These are phyloP conservation scores for Plasmodium gallinaceum DNA, from an alignment of 169 alveolate species.

Conservation along the genomic window DNA sequence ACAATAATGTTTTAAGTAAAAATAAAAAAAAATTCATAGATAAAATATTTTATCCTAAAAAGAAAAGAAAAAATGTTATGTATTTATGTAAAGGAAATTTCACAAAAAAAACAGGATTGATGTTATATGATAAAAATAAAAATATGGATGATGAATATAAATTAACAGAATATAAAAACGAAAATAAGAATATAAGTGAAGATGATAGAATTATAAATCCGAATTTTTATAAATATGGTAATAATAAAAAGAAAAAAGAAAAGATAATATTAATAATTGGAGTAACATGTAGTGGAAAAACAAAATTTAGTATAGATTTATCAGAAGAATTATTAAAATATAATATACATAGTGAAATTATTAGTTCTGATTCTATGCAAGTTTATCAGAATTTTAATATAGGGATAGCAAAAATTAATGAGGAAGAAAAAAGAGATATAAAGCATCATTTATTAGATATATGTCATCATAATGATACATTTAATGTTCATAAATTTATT, in stretches of 20 bases:
- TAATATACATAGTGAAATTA: constrained; percentile 80
- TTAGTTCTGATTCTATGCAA: constrained; percentile 87
- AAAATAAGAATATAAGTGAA: not conserved
- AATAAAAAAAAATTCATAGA: too few species aligned
- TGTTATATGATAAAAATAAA: not conserved
- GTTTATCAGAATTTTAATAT: constrained; percentile 82
- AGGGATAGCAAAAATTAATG: constrained; percentile 84
- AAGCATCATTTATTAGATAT: constrained; percentile 83
- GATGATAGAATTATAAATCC: not conserved
- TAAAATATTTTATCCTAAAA: not conserved
- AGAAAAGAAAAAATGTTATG: not conserved
- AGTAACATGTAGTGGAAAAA: constrained; percentile 86
- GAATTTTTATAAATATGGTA: not conserved
- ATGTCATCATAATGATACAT: constrained; percentile 76
- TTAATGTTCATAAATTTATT: constrained; percentile 79
- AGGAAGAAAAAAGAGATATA: constrained; percentile 75
- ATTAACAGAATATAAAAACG: not conserved
- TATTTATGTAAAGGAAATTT: constrained; percentile 1
- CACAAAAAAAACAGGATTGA: not conserved
- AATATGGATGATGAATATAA: not conserved
- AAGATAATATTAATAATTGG: constrained; percentile 81
- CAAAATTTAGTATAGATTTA: constrained; percentile 82
- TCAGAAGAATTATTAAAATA: constrained; percentile 68
- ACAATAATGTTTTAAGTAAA: not conserved
- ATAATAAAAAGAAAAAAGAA: constrained; percentile 28